These are phyloP conservation scores for Puya raimondii DNA, from an alignment of 176 grass and related monocot genomes.

Conservation along the genomic window DNA sequence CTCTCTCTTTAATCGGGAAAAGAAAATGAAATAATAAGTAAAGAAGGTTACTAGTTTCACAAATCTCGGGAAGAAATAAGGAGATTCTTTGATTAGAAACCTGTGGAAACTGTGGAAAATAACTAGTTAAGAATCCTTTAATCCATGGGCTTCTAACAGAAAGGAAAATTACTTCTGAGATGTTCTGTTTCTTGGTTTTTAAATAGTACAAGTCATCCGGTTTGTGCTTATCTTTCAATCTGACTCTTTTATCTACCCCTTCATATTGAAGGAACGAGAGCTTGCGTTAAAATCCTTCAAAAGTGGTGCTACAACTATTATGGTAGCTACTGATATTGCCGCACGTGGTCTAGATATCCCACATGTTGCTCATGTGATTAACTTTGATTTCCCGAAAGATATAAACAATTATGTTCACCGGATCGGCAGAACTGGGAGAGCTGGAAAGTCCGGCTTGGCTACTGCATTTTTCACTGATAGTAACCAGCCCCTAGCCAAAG, in stretches of 20 bases:
- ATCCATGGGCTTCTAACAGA: background rate
- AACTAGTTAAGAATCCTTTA: background rate
- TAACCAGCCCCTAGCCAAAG: conserved; percentile 44
- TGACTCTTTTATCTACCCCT: conserved; percentile 1
- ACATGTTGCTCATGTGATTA: conserved; percentile 74
- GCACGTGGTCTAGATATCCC: conserved; percentile 65
- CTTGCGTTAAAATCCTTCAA: conserved; percentile 62
- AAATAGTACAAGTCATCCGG: background rate
- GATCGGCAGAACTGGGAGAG: conserved; percentile 80
- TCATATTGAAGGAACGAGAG: conserved; percentile 59
- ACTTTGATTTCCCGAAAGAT: conserved; percentile 72
- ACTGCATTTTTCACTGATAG: conserved; percentile 61
- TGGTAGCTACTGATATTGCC: conserved; percentile 82
- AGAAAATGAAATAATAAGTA: background rate
- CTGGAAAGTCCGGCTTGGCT: conserved; percentile 60
- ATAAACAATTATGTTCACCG: conserved; percentile 73
- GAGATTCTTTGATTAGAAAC: background rate
- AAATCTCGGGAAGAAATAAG: background rate
- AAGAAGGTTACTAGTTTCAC: background rate
- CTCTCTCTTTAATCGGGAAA: background rate
- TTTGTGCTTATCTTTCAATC: background rate
- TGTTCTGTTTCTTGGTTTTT: background rate
- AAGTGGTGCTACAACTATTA: conserved; percentile 43
- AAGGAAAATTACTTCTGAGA: no score
- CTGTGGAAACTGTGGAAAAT: background rate